Evolutionary conservation across 2,329 filamentous ascomycete genomes (phyloP).

Genomic region (Fusarium subglutinans): DNA sequence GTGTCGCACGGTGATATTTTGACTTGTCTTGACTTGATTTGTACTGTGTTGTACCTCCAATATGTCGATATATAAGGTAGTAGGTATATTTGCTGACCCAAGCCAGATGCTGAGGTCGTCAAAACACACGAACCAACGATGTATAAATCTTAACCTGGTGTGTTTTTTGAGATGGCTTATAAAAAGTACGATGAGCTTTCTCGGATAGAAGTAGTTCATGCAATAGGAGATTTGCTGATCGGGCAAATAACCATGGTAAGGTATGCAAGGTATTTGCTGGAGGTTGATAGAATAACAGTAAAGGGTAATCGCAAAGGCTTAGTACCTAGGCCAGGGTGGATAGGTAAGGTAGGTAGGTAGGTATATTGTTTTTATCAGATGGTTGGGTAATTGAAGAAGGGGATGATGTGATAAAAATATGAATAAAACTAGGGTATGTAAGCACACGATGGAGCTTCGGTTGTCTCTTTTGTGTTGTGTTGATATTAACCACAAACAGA

Average conservation of each 20-base stretch:
- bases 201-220: background rate
- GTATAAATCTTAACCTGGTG: background rate
- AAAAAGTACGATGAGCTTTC: background rate
- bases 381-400: background rate
- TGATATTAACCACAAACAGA: slow-evolving; percentile 1
- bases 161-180: background rate
- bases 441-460: background rate
- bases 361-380: background rate
- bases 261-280: background rate
- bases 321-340: background rate
- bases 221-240: background rate
- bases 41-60: background rate
- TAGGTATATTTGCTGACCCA: background rate
- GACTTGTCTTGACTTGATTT: background rate
- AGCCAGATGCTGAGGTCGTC: background rate
- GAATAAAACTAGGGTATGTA: background rate
- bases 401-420: background rate
- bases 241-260: background rate
- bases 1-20: background rate
- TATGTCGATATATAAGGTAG: background rate
- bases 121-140: slow-evolving; percentile 1
- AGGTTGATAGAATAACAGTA: background rate
- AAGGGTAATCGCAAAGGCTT: background rate
- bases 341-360: background rate
- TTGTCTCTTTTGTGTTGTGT: background rate